Percentiles rank a stretch among this genome's conserved stretches.
Evolutionary conservation across 2,329 filamentous ascomycete genomes (phyloP).

Genomic region (Fusarium solani-melongenae): DNA sequence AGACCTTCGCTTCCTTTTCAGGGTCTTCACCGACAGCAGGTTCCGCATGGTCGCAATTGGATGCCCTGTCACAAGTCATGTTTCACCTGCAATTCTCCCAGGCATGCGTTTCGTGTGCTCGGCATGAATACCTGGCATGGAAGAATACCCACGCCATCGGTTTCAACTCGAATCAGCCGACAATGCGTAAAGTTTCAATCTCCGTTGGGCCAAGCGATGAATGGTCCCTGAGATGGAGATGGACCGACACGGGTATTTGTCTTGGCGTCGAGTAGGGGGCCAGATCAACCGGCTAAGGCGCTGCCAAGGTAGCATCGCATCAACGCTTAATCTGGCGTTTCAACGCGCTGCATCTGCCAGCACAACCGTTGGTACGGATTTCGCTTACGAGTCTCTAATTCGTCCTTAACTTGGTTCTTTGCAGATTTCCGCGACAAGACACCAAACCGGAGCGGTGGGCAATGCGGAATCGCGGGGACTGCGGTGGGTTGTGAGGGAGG

Average conservation of each 20-base stretch:
- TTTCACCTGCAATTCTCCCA: not conserved
- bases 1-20: not conserved
- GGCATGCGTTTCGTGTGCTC: not conserved
- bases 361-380: constrained; percentile 4
- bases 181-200: not conserved
- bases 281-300: constrained; percentile 33
- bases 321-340: constrained; percentile 40
- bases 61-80: not conserved
- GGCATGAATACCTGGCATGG: not conserved
- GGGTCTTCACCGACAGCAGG: not conserved
- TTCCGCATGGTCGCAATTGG: not conserved
- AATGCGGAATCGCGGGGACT: not conserved
- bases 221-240: constrained; percentile 9
- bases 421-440: not conserved
- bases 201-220: not conserved
- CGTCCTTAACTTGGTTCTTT: not conserved
- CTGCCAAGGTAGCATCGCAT: constrained; percentile 43
- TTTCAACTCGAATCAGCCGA: not conserved
- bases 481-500: not conserved
- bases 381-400: not conserved
- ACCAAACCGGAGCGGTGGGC: not conserved
- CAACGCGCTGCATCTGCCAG: constrained; percentile 25
- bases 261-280: constrained; percentile 23
- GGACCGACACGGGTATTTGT: constrained; percentile 11
- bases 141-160: not conserved